Percentiles rank a stretch among this genome's conserved stretches.
phyloP scores from a whole-genome alignment of 805 yeast genomes.

The Cyberlindnera petersonii region DNA sequence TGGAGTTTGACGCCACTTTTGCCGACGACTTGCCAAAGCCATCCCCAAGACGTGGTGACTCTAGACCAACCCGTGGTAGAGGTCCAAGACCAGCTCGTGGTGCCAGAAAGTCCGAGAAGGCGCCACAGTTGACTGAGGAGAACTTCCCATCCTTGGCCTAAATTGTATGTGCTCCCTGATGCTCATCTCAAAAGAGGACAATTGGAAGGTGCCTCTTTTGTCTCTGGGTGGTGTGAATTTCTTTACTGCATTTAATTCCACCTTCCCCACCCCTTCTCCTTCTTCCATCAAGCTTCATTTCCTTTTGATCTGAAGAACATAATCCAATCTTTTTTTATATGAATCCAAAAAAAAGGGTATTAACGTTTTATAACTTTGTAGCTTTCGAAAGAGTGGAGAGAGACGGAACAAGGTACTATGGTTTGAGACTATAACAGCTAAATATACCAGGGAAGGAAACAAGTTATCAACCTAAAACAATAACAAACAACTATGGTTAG shows the following conservation, averaged over 20 bases:
- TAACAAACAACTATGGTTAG: no score
- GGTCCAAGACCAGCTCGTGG: slow-evolving; percentile 31
- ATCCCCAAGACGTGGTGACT: slow-evolving; percentile 30
- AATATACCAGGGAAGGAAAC: no score
- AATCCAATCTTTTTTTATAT: neutral
- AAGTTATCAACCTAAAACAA: no score
- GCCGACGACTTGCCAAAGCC: slow-evolving; percentile 48
- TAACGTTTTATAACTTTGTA: neutral
- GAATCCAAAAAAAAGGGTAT: neutral
- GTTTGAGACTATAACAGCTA: no score
- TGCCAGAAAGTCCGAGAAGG: slow-evolving; percentile 30
- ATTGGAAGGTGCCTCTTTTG: neutral
- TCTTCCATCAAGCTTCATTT: neutral
- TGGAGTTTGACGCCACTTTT: slow-evolving; percentile 72
- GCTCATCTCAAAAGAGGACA: neutral
- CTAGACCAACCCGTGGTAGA: slow-evolving; percentile 27
- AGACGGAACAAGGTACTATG: no score
- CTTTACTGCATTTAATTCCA: neutral
- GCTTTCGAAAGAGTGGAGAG: no score
- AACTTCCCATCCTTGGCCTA: slow-evolving; percentile 71
- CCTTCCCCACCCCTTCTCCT: neutral
- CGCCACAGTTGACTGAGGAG: slow-evolving; percentile 34
- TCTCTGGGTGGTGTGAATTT: neutral
- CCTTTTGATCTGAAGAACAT: no score
- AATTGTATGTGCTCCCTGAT: slow-evolving; percentile 6